A percentile compares a stretch with the other conserved stretches of the same genome.
phyloP scores from a whole-genome alignment of 441 rosid genomes.

The Erodium texanum region DNA sequence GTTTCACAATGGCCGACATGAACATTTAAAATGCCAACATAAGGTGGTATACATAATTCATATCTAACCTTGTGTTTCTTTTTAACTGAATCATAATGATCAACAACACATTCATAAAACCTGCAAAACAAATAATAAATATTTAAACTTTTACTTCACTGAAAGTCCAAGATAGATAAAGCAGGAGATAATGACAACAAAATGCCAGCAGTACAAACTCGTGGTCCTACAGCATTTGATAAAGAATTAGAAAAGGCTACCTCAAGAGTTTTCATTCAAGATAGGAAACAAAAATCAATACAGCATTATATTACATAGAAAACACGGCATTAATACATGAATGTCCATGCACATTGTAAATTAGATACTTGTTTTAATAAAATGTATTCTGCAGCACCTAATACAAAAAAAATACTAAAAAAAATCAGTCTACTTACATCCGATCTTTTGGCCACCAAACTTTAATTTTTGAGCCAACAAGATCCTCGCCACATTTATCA shows the following conservation, averaged over 20 bases:
- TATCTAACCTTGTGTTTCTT: conserved; percentile 75
- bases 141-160: background rate
- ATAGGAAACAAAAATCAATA: background rate
- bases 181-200: background rate
- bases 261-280: background rate
- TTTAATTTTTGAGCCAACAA: conserved; percentile 65
- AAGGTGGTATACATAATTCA: background rate
- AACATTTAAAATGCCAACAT: conserved; percentile 5
- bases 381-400: background rate
- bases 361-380: background rate
- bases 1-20: background rate
- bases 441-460: conserved; percentile 97
- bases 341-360: background rate
- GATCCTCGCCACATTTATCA: conserved; percentile 33
- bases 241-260: background rate
- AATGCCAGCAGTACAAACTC: background rate
- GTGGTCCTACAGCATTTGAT: background rate
- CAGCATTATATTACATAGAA: background rate
- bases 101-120: conserved; percentile 62
- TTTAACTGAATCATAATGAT: conserved; percentile 48
- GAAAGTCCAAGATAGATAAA: conserved; percentile 1
- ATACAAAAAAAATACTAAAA: background rate
- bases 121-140: conserved; percentile 34
- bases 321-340: background rate
- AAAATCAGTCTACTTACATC: conserved; percentile 36